Evolutionary conservation across 176 grass and related monocot genomes (phyloP).

Genomic region (Lolium multiflorum): DNA sequence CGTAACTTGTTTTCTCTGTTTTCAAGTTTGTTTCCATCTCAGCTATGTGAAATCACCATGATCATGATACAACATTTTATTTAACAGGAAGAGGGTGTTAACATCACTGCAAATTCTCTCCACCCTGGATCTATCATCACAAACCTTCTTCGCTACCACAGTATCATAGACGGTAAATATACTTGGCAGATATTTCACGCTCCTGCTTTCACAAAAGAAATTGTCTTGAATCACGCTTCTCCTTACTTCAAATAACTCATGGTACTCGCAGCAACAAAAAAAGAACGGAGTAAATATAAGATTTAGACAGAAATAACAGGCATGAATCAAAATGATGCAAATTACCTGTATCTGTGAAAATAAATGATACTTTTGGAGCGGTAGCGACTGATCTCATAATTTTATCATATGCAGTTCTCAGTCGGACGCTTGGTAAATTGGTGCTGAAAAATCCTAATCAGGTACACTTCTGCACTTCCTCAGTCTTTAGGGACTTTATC

Average conservation of each 20-base stretch:
- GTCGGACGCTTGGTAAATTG: slow-evolving; percentile 73
- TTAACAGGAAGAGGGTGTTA: slow-evolving; percentile 73
- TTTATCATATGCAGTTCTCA: slow-evolving; percentile 60
- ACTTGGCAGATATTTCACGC: background rate
- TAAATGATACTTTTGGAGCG: background rate
- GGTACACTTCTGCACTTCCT: slow-evolving; percentile 41
- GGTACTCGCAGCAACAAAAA: background rate
- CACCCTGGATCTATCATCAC: slow-evolving; percentile 93
- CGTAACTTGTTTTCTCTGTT: background rate
- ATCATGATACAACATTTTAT: background rate
- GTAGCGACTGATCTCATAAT: background rate
- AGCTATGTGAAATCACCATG: background rate
- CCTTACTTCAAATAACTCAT: slow-evolving; percentile 14
- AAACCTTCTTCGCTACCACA: slow-evolving; percentile 95
- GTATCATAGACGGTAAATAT: slow-evolving; percentile 82
- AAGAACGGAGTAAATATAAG: background rate
- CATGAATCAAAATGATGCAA: background rate
- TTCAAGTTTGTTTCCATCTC: slow-evolving; percentile 3
- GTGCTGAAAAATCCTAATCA: slow-evolving; percentile 90
- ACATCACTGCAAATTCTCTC: slow-evolving; percentile 97
- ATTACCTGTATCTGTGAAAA: background rate
- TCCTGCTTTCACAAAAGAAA: background rate
- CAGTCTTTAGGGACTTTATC: background rate
- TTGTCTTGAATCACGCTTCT: background rate
- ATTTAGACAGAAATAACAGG: background rate